These are phyloP conservation scores for Hyaloperonospora arabidopsidis DNA, from an alignment of 352 stramenopile genomes.

Conservation along the genomic window DNA sequence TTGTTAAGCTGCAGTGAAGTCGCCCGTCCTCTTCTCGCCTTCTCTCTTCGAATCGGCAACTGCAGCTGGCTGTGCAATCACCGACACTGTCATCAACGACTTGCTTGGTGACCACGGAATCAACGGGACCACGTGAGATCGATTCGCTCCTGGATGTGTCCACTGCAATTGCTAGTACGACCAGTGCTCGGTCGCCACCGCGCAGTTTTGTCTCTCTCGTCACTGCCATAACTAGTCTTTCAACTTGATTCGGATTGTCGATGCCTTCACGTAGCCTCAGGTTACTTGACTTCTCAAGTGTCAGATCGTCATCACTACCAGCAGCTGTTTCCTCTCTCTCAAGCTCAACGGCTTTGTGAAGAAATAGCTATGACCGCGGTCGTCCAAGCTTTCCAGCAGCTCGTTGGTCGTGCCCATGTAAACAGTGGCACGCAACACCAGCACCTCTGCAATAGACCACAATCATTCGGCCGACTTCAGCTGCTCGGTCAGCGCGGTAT, in stretches of 20 bases:
- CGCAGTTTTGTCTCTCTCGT: constrained; percentile 22
- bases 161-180: constrained; percentile 8
- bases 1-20: constrained; percentile 68
- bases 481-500: constrained; percentile 53
- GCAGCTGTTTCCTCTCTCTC: constrained; percentile 14
- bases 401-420: constrained; percentile 87
- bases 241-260: constrained; percentile 76
- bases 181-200: constrained; percentile 20
- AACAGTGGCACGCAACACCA: constrained; percentile 70
- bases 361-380: constrained; percentile 46
- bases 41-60: constrained; percentile 19
- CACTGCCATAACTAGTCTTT: constrained; percentile 30
- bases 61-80: constrained; percentile 20
- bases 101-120: no score
- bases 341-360: constrained; percentile 86
- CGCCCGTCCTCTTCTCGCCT: constrained; percentile 64
- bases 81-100: constrained; percentile 9
- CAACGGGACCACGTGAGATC: no score
- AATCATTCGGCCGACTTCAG: constrained; percentile 79
- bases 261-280: constrained; percentile 60
- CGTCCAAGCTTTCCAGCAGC: constrained; percentile 73
- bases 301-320: neutral
- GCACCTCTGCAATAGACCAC: constrained; percentile 57
- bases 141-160: neutral
- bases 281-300: constrained; percentile 27